Evolutionary conservation across 2,329 filamentous ascomycete species (phyloP).

Genomic region (Teratosphaeria zuluensis): DNA sequence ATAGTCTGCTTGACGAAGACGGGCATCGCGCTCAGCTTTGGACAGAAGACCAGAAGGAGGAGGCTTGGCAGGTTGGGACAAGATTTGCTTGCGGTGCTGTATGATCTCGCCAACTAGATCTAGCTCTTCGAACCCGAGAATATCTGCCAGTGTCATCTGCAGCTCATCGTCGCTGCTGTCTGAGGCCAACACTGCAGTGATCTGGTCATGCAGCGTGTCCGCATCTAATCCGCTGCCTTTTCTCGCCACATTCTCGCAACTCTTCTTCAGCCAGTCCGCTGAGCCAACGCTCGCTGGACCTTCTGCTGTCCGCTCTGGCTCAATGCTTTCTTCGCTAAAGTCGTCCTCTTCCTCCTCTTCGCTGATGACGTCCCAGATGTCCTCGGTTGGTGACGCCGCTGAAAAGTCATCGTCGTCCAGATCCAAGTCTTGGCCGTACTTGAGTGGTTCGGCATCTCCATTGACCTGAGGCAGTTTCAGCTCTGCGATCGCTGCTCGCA

Average conservation of each 20-base stretch:
- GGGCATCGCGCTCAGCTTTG: conserved; percentile 67
- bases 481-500: conserved; percentile 74
- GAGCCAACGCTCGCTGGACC: conserved; percentile 29
- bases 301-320: conserved; percentile 36
- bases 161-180: conserved; percentile 68
- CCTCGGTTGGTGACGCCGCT: conserved; percentile 57
- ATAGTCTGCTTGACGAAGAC: conserved; percentile 63
- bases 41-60: conserved; percentile 52
- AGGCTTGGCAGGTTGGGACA: conserved; percentile 31
- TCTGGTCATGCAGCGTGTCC: conserved; percentile 65
- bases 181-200: conserved; percentile 63
- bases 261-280: conserved; percentile 57
- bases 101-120: conserved; percentile 92
- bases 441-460: conserved; percentile 22
- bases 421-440: conserved; percentile 49
- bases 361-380: conserved; percentile 89
- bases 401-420: conserved; percentile 57
- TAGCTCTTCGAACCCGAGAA: conserved; percentile 85
- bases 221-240: conserved; percentile 58
- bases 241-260: conserved; percentile 57
- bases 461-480: conserved; percentile 48
- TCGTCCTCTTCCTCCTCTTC: conserved; percentile 56
- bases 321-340: conserved; percentile 55
- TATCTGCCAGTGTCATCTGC: conserved; percentile 81
- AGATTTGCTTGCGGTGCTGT: conserved; percentile 60